Percentiles rank a stretch among this genome's conserved stretches.
Evolutionary conservation across 345 rosid species (phyloP).

Genomic region (Diplotaxis tenuifolia): DNA sequence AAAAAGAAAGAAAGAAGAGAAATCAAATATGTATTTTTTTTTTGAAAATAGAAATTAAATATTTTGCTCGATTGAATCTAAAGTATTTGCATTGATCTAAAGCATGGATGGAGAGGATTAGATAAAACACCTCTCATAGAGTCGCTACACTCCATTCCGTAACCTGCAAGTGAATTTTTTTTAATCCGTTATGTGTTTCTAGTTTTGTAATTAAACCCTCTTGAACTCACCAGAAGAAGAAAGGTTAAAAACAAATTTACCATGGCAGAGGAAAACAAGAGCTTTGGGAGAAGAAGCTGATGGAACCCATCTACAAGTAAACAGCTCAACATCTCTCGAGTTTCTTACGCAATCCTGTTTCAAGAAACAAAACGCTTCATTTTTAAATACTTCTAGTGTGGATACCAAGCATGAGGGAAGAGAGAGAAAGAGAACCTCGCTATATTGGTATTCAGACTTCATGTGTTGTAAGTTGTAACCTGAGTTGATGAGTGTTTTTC

Average conservation of each 20-base stretch:
- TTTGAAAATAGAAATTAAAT: too few relatives aligned
- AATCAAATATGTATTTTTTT: too few relatives aligned
- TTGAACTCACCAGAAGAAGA: background rate
- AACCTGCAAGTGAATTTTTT: constrained; percentile 49
- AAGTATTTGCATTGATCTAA: background rate
- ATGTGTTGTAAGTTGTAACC: background rate
- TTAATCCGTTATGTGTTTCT: background rate
- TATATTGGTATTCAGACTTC: constrained; percentile 28
- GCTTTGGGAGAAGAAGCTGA: constrained; percentile 66
- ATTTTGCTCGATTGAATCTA: background rate
- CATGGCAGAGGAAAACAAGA: constrained; percentile 96
- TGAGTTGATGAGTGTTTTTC: background rate
- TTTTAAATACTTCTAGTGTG: background rate
- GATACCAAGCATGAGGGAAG: background rate
- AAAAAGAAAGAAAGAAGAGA: too few relatives aligned
- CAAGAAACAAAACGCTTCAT: background rate
- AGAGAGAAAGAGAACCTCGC: constrained; percentile 20
- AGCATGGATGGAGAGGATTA: background rate
- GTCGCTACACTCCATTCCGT: constrained; percentile 94
- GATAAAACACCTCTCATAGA: constrained; percentile 86
- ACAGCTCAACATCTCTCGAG: constrained; percentile 76
- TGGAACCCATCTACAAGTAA: constrained; percentile 89
- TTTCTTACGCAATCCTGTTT: constrained; percentile 65
- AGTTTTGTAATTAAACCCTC: background rate
- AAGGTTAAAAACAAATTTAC: constrained; percentile 28